Evolutionary conservation across 176 grass and related monocot genomes (phyloP).

Genomic region (Carex parvula): DNA sequence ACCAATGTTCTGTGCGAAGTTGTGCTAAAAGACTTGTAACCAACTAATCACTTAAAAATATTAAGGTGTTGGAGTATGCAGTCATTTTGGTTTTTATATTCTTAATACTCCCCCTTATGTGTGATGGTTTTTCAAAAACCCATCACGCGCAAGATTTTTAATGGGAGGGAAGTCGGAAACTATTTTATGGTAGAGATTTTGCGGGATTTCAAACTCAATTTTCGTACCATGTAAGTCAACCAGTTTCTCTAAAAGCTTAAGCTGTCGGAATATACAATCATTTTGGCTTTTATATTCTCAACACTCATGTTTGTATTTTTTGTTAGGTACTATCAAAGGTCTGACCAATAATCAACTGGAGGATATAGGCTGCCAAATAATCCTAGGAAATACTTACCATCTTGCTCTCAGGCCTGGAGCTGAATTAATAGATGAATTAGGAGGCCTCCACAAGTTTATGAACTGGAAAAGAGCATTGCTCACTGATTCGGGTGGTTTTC

Average conservation of each 20-base stretch:
- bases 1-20: not conserved
- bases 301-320: not conserved
- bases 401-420: constrained; percentile 89
- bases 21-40: not conserved
- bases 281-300: constrained; percentile 24
- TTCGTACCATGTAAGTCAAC: constrained; percentile 4
- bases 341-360: constrained; percentile 84
- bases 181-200: not conserved
- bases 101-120: not conserved
- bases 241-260: constrained; percentile 18
- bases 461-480: constrained; percentile 96
- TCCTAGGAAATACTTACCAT: constrained; percentile 98
- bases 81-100: constrained; percentile 10
- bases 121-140: not conserved
- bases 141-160: not conserved
- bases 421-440: constrained; percentile 83
- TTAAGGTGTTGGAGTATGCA: constrained; percentile 10
- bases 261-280: constrained; percentile 7
- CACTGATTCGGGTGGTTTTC: constrained; percentile 97
- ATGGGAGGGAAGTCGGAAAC: not conserved
- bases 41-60: not conserved
- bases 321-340: constrained; percentile 92
- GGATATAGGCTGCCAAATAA: constrained; percentile 91
- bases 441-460: constrained; percentile 98
- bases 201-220: not conserved